Conservation (phyloP, 139 green algal genomes). For the Marvania coccoides region DNA sequence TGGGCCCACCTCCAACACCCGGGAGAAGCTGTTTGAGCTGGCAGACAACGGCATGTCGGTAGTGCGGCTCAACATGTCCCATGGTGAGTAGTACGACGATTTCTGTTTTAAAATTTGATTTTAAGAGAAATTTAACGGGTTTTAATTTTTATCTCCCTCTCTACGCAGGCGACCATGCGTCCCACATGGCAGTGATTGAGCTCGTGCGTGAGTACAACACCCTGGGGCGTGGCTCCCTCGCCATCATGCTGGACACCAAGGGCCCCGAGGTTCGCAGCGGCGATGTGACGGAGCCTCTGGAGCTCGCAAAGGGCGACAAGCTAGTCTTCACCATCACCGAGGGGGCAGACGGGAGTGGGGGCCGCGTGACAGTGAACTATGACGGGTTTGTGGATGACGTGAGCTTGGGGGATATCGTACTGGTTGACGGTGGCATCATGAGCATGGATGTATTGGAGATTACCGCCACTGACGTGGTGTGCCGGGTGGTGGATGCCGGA, state of each 20-base stretch:
- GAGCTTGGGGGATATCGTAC: slow-evolving; percentile 57
- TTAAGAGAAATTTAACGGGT: too few relatives aligned
- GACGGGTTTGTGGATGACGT: slow-evolving; percentile 74
- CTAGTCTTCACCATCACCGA: slow-evolving; percentile 64
- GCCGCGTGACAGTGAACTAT: slow-evolving; percentile 64
- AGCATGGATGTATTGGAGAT: slow-evolving; percentile 52
- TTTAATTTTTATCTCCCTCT: too few relatives aligned
- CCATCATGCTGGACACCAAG: slow-evolving; percentile 80
- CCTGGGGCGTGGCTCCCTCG: slow-evolving; percentile 40
- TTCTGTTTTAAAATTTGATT: too few relatives aligned
- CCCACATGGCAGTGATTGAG: slow-evolving; percentile 67
- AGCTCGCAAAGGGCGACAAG: slow-evolving; percentile 46
- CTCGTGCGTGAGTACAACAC: slow-evolving; percentile 71
- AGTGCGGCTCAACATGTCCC: slow-evolving; percentile 72
- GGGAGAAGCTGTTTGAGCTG: slow-evolving; percentile 55
- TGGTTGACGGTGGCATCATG: slow-evolving; percentile 72
- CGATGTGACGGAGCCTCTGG: slow-evolving; percentile 61
- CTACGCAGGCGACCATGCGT: slow-evolving; percentile 64
- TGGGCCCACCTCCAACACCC: slow-evolving; percentile 48
- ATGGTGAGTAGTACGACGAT: too few relatives aligned
- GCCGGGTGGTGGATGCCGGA: slow-evolving; percentile 63
- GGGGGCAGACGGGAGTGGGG: slow-evolving; percentile 42
- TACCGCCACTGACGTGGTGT: slow-evolving; percentile 48
- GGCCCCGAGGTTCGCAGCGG: slow-evolving; percentile 69
- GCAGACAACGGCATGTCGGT: slow-evolving; percentile 71